phyloP scores from a whole-genome alignment of 371 early-diverging fungal genomes.

The Rhizopus sp. region DNA sequence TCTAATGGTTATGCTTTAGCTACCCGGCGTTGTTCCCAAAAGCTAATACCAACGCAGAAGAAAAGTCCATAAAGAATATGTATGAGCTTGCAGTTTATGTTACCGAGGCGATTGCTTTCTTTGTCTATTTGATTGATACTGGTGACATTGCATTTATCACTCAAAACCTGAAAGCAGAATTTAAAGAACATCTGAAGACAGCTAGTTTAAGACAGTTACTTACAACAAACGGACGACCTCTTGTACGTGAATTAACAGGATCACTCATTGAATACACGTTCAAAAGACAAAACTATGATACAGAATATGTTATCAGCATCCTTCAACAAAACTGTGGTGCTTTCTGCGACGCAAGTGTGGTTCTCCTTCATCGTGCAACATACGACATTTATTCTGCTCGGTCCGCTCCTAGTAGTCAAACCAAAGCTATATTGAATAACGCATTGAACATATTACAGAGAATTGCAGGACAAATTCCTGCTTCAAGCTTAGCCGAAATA shows the following conservation, averaged over 20 bases:
- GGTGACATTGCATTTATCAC: slow-evolving; percentile 11
- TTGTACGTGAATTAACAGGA: slow-evolving; percentile 11
- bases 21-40: background rate
- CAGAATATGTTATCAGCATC: slow-evolving; percentile 22
- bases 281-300: slow-evolving; percentile 6
- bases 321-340: slow-evolving; percentile 72
- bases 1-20: slow-evolving; percentile 1
- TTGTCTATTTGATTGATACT: slow-evolving; percentile 16
- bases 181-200: background rate
- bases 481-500: slow-evolving; percentile 30
- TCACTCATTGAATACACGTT: slow-evolving; percentile 16
- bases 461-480: slow-evolving; percentile 33
- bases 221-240: slow-evolving; percentile 16
- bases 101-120: slow-evolving; percentile 16
- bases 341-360: slow-evolving; percentile 55
- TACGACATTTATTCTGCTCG: slow-evolving; percentile 30
- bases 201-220: slow-evolving; percentile 9
- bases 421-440: slow-evolving; percentile 52
- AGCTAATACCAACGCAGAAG: background rate
- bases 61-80: slow-evolving; percentile 6
- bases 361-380: slow-evolving; percentile 64
- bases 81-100: slow-evolving; percentile 9
- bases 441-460: slow-evolving; percentile 56
- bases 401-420: slow-evolving; percentile 44
- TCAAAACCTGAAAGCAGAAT: slow-evolving; percentile 4